Evolutionary conservation across 176 grass and related monocot species (phyloP).

Genomic region (Alopecurus myosuroides): DNA sequence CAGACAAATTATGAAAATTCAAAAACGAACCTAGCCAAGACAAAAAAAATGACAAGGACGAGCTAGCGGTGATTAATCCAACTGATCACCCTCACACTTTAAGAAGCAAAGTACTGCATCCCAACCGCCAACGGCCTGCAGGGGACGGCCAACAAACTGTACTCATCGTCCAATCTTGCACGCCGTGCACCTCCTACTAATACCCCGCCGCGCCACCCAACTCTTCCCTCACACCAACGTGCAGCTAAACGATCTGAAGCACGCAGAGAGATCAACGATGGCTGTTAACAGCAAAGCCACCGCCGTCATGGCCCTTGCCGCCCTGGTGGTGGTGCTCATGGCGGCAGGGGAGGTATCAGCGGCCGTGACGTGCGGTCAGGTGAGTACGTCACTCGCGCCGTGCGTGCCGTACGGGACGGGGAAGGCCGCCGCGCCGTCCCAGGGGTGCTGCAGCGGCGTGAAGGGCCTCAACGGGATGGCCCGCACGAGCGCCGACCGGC

Average conservation of each 20-base stretch:
- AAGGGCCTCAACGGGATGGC: conserved; percentile 1
- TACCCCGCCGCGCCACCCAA: not conserved
- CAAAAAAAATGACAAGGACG: not conserved
- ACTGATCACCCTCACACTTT: not conserved
- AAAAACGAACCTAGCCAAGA: not conserved
- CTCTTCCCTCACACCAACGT: not conserved
- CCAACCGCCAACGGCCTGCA: not conserved
- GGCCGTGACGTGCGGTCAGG: conserved; percentile 37
- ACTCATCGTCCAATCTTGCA: not conserved
- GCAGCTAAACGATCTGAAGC: not conserved
- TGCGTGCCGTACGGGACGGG: conserved; percentile 41
- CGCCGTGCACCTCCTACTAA: not conserved
- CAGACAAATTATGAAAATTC: not conserved
- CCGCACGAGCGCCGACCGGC: not conserved
- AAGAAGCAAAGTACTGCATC: not conserved
- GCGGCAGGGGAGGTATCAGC: not conserved
- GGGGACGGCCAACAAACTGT: not conserved
- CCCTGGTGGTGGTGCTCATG: not conserved
- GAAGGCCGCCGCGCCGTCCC: not conserved
- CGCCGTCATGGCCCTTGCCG: not conserved
- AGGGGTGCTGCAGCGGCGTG: conserved; percentile 36
- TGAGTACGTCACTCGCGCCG: conserved; percentile 12
- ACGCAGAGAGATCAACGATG: not conserved
- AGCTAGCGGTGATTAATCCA: not conserved
- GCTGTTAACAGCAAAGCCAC: not conserved